Conservation (phyloP, 1,284 basidiomycete genomes). For the Ustilago bromivora region DNA sequence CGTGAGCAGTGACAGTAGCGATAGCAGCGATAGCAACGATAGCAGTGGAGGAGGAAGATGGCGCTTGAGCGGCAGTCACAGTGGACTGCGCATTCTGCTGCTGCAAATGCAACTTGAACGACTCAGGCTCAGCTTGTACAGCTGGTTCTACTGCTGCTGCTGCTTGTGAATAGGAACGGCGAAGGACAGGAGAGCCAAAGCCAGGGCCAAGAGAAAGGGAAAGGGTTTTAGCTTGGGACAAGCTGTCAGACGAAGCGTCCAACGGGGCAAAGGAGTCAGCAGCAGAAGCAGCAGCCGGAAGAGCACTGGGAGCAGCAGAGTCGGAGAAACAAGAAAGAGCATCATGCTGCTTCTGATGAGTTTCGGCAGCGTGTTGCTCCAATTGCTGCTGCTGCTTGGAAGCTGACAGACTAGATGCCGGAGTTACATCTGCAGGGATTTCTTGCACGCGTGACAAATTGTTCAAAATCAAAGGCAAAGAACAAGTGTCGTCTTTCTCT, state of each 20-base stretch:
- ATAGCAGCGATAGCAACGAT: not conserved
- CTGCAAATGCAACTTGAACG: conserved; percentile 2
- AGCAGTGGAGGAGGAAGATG: conserved; percentile 22
- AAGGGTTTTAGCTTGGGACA: not conserved
- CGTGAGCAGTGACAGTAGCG: not conserved
- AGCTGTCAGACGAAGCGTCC: not conserved
- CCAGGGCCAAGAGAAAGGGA: not conserved
- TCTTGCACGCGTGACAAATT: conserved; percentile 3
- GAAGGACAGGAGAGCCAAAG: conserved; percentile 3
- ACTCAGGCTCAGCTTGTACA: not conserved
- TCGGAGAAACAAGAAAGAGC: conserved; percentile 3
- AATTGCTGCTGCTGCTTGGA: not conserved
- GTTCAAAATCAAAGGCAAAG: not conserved
- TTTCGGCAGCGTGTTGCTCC: conserved; percentile 1
- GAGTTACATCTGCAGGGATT: not conserved
- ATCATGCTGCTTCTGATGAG: conserved; percentile 8
- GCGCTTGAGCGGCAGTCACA: not conserved
- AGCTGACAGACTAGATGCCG: not conserved
- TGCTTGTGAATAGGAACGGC: conserved; percentile 3
- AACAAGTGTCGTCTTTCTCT: not conserved
- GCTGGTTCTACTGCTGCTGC: not conserved
- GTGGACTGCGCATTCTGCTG: not conserved
- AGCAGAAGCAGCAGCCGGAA: conserved; percentile 9
- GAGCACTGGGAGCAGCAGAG: not conserved
- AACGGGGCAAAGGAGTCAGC: conserved; percentile 3